Percentiles rank a stretch among this genome's conserved stretches.
Evolutionary conservation across 768 basidiomycete genomes (phyloP).

Genomic region (Agaricus bisporus): DNA sequence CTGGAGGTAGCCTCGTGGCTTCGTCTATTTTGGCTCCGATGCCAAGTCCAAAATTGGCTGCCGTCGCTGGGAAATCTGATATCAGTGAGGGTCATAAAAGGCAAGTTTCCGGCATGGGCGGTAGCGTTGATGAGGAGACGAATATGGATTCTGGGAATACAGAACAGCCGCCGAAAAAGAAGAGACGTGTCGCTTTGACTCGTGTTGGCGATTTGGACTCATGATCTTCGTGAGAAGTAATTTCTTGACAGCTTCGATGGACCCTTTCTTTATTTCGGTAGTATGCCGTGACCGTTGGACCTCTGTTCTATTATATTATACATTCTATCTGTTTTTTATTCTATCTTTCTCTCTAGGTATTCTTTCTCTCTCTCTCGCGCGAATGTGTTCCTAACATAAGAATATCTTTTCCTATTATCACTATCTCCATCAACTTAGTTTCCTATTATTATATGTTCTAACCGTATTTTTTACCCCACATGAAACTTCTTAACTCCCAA

Average conservation of each 20-base stretch:
- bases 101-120: slow-evolving; percentile 16
- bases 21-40: slow-evolving; percentile 16
- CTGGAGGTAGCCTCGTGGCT: background rate
- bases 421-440: background rate
- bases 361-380: too few species aligned
- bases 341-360: background rate
- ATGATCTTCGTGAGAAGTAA: slow-evolving; percentile 11
- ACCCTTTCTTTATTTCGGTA: background rate
- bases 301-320: background rate
- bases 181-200: slow-evolving; percentile 73
- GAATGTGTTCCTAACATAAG: too few species aligned
- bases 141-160: slow-evolving; percentile 14
- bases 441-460: background rate
- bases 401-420: background rate
- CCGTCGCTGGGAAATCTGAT: background rate
- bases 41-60: slow-evolving; percentile 12
- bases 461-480: background rate
- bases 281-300: background rate
- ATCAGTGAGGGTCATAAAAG: slow-evolving; percentile 3
- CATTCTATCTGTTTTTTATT: background rate
- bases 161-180: slow-evolving; percentile 76
- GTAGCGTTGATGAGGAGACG: slow-evolving; percentile 10
- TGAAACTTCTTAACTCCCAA: background rate
- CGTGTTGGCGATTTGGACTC: slow-evolving; percentile 53
- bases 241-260: background rate